A percentile compares a stretch with the other conserved stretches of the same genome.
phyloP scores from a whole-genome alignment of 225 moss, liverwort and hornwort species.

The Rhytidiadelphus loreus region DNA sequence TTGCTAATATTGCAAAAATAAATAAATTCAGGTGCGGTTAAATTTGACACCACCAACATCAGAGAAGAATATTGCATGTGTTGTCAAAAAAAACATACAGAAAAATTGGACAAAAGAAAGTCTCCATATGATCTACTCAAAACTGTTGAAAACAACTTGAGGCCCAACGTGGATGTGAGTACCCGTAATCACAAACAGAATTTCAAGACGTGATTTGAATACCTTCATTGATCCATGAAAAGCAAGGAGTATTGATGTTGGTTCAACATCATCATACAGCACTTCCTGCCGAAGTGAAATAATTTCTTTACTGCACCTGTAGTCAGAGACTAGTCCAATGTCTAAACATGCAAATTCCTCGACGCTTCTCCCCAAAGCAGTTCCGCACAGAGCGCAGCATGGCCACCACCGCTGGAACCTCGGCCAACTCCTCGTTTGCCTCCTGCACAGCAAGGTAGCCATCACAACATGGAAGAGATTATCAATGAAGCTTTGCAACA shows the following conservation, averaged over 20 bases:
- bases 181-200: not conserved
- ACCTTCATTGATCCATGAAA: not conserved
- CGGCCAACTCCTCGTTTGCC: constrained; percentile 39
- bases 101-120: not conserved
- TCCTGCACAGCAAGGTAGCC: constrained; percentile 33
- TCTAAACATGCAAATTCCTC: constrained; percentile 78
- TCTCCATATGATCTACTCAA: not conserved
- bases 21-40: not conserved
- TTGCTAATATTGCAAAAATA: too few relatives aligned
- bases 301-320: not conserved
- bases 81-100: not conserved
- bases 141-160: not conserved
- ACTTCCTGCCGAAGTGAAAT: not conserved
- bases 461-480: not conserved
- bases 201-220: not conserved
- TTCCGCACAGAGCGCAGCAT: constrained; percentile 80
- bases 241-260: not conserved
- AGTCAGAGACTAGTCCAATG: constrained; percentile 56
- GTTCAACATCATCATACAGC: not conserved
- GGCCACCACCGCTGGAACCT: constrained; percentile 53
- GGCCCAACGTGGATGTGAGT: too few relatives aligned
- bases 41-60: not conserved
- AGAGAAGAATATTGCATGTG: not conserved
- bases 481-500: not conserved
- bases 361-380: constrained; percentile 68